A percentile compares a stretch with the other conserved stretches of the same genome.
These are phyloP conservation scores for Solanum virginianum DNA, from an alignment of 257 asterid species.

Conservation along the genomic window DNA sequence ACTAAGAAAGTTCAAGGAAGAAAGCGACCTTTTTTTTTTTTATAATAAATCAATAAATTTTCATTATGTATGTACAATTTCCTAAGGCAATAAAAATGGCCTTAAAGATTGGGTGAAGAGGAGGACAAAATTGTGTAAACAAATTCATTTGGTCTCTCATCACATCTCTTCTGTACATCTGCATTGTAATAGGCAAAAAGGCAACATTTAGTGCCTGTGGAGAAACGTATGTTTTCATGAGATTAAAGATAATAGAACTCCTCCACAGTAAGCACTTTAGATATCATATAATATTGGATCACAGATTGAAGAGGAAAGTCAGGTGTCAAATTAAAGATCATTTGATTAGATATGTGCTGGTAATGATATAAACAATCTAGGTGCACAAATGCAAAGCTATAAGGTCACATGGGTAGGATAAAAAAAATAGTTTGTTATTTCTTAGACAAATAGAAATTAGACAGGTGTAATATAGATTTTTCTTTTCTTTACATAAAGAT, in stretches of 20 bases:
- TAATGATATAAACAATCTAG: too few relatives aligned
- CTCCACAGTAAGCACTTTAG: neutral
- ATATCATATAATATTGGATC: too few relatives aligned
- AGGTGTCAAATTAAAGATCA: too few relatives aligned
- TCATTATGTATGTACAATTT: neutral
- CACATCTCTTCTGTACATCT: slow-evolving; percentile 58
- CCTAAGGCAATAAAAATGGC: neutral
- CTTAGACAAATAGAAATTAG: too few relatives aligned
- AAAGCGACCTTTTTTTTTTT: neutral
- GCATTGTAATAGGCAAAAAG: slow-evolving; percentile 73
- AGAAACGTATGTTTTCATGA: neutral
- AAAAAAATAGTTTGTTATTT: too few relatives aligned
- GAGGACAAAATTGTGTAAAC: slow-evolving; percentile 6
- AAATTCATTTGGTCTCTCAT: slow-evolving; percentile 53
- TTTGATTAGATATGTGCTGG: too few relatives aligned
- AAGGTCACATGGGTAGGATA: too few relatives aligned
- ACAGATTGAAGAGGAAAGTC: too few relatives aligned
- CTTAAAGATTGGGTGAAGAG: neutral
- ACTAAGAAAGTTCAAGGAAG: neutral
- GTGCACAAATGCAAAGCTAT: too few relatives aligned
- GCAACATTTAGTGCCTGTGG: slow-evolving; percentile 92
- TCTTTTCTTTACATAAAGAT: too few relatives aligned
- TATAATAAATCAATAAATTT: neutral
- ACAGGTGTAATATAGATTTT: too few relatives aligned
- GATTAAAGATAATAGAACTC: neutral